Evolutionary conservation across 805 yeast genomes (phyloP).

Genomic region (Saturnispora sanitii): DNA sequence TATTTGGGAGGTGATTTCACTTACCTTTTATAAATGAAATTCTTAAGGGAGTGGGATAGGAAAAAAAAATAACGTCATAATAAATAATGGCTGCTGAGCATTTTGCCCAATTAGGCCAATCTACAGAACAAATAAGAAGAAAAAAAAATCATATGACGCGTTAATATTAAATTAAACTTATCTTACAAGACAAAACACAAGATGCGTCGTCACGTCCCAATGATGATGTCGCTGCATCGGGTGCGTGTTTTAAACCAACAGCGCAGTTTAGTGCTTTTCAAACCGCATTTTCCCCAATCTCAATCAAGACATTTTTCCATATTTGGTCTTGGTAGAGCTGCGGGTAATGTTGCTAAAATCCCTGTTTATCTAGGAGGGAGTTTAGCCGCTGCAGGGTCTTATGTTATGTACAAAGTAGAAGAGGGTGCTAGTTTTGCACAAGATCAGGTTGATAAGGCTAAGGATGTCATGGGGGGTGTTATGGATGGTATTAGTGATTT

Average conservation of each 20-base stretch:
- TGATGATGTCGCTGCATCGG: slow-evolving; percentile 6
- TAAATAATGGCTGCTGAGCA: background rate
- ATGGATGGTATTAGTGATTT: slow-evolving; percentile 34
- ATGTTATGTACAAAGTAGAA: slow-evolving; percentile 83
- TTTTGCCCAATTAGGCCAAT: too few relatives aligned
- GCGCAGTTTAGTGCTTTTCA: background rate
- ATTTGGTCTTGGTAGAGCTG: slow-evolving; percentile 40
- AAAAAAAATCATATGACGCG: background rate
- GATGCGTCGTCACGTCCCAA: background rate
- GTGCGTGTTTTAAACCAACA: slow-evolving; percentile 2
- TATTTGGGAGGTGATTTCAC: too few relatives aligned
- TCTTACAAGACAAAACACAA: background rate
- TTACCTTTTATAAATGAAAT: too few relatives aligned
- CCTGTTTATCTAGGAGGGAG: slow-evolving; percentile 89
- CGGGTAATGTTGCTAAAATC: slow-evolving; percentile 44
- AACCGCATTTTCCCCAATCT: background rate
- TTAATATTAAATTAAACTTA: too few relatives aligned
- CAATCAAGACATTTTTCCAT: slow-evolving; percentile 23
- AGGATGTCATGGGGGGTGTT: slow-evolving; percentile 51
- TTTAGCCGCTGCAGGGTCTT: slow-evolving; percentile 89
- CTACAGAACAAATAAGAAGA: background rate
- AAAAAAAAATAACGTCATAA: background rate
- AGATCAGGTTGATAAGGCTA: slow-evolving; percentile 52
- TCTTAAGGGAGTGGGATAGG: too few relatives aligned
- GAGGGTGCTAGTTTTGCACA: slow-evolving; percentile 68